These are phyloP conservation scores for Globisporangium sylvaticum DNA, from an alignment of 352 stramenopile genomes.

Conservation along the genomic window DNA sequence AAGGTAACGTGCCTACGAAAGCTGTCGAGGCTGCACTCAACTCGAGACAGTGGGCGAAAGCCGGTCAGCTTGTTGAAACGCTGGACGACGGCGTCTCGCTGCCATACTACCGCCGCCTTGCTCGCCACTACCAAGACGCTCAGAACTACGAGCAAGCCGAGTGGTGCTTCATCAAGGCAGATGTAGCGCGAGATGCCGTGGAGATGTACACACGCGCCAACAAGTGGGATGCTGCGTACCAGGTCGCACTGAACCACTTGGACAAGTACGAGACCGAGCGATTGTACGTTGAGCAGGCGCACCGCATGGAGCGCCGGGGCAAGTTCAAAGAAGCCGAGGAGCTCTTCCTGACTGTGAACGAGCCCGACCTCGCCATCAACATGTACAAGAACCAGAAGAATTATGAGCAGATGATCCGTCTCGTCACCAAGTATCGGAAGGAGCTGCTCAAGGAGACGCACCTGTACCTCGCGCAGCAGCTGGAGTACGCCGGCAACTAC, in stretches of 20 bases:
- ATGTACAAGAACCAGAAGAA: constrained; percentile 97
- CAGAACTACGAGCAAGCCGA: constrained; percentile 86
- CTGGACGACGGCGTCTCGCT: constrained; percentile 87
- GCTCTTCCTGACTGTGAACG: constrained; percentile 91
- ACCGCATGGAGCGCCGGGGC: constrained; percentile 87
- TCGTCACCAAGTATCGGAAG: constrained; percentile 92
- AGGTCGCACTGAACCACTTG: constrained; percentile 90
- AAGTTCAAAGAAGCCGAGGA: constrained; percentile 94
- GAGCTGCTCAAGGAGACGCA: constrained; percentile 93
- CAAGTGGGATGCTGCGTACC: constrained; percentile 92
- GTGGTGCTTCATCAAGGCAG: constrained; percentile 91
- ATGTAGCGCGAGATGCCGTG: constrained; percentile 84
- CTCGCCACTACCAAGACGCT: constrained; percentile 88
- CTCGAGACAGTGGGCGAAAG: constrained; percentile 92
- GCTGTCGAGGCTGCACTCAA: constrained; percentile 91
- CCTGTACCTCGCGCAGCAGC: constrained; percentile 89
- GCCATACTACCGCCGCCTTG: constrained; percentile 88
- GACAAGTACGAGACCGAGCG: constrained; percentile 90
- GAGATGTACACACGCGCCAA: constrained; percentile 94
- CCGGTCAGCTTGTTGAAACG: constrained; percentile 89
- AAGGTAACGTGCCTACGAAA: constrained; percentile 90
- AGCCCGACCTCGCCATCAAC: constrained; percentile 91
- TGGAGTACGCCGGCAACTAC: constrained; percentile 92
- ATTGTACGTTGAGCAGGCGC: constrained; percentile 91
- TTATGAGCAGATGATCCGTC: constrained; percentile 94